phyloP scores from a whole-genome alignment of 352 stramenopile genomes.

The Phytophthora idaei region DNA sequence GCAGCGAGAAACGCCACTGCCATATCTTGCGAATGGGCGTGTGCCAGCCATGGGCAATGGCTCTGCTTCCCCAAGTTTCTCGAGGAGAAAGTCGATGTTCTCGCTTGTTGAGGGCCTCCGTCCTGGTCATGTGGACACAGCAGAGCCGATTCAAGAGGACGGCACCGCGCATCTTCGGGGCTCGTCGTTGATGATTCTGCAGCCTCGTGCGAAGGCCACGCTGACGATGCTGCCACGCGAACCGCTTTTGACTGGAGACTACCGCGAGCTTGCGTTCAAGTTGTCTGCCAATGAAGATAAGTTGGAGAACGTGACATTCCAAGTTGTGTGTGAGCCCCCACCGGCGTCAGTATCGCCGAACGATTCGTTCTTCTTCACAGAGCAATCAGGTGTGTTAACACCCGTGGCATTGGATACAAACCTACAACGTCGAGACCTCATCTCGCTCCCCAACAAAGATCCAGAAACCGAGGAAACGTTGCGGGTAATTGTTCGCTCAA shows the following conservation, averaged over 20 bases:
- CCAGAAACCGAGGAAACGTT: slow-evolving; percentile 52
- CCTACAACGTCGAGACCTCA: slow-evolving; percentile 58
- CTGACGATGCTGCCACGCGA: slow-evolving; percentile 62
- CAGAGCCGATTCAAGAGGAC: slow-evolving; percentile 54
- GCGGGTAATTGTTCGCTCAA: slow-evolving; percentile 64
- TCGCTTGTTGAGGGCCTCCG: slow-evolving; percentile 40
- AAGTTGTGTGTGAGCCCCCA: slow-evolving; percentile 55
- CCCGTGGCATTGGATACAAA: slow-evolving; percentile 53
- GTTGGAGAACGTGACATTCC: slow-evolving; percentile 59
- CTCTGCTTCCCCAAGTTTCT: slow-evolving; percentile 83
- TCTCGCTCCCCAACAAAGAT: slow-evolving; percentile 44
- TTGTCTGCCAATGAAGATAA: slow-evolving; percentile 73
- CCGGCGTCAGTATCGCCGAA: slow-evolving; percentile 43
- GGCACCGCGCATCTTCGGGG: slow-evolving; percentile 45
- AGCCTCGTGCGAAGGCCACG: slow-evolving; percentile 70
- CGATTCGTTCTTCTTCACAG: slow-evolving; percentile 68
- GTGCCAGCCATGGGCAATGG: slow-evolving; percentile 87
- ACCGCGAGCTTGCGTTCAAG: slow-evolving; percentile 64
- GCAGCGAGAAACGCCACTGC: slow-evolving; percentile 43
- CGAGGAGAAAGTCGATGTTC: slow-evolving; percentile 80
- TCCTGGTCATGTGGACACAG: slow-evolving; percentile 36
- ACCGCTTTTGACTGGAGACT: slow-evolving; percentile 67
- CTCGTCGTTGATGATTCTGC: slow-evolving; percentile 65
- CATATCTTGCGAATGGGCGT: slow-evolving; percentile 61
- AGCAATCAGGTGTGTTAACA: slow-evolving; percentile 44